Evolutionary conservation across 140 eudicot genomes (phyloP).

Genomic region (Stevia rebaudiana): DNA sequence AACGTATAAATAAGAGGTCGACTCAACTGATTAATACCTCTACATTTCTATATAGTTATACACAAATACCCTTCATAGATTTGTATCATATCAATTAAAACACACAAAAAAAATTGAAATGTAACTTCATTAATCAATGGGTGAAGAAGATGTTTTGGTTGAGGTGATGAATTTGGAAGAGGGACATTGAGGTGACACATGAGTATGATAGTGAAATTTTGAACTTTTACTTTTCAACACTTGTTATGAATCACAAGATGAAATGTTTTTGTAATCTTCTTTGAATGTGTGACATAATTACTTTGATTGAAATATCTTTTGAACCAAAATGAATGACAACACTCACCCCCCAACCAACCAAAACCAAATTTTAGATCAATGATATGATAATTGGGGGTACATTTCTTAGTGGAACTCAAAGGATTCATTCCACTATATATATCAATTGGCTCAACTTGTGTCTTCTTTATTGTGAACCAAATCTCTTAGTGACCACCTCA

Average conservation of each 20-base stretch:
- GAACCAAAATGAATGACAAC: constrained; percentile 5
- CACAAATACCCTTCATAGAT: background rate
- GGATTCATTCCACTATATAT: constrained; percentile 43
- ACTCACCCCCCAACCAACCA: background rate
- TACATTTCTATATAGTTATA: too few species aligned
- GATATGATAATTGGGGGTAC: constrained; percentile 37
- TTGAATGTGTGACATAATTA: constrained; percentile 15
- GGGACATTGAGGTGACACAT: constrained; percentile 19
- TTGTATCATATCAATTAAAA: background rate
- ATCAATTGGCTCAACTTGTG: constrained; percentile 28
- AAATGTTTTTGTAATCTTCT: constrained; percentile 3
- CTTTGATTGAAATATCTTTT: constrained; percentile 21
- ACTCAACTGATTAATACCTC: background rate
- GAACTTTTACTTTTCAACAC: constrained; percentile 1
- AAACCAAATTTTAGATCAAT: constrained; percentile 12
- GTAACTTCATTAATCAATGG: background rate
- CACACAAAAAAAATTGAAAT: background rate
- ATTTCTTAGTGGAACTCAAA: constrained; percentile 43
- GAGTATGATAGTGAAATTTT: background rate
- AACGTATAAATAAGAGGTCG: background rate
- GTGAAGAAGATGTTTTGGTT: constrained; percentile 1
- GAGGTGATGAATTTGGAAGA: constrained; percentile 6
- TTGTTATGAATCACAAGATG: constrained; percentile 1
- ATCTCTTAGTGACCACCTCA: constrained; percentile 22
- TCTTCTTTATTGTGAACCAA: constrained; percentile 24